phyloP scores from a whole-genome alignment of 192 early-diverging fungal genomes.

The Haplosporangium gracile region DNA sequence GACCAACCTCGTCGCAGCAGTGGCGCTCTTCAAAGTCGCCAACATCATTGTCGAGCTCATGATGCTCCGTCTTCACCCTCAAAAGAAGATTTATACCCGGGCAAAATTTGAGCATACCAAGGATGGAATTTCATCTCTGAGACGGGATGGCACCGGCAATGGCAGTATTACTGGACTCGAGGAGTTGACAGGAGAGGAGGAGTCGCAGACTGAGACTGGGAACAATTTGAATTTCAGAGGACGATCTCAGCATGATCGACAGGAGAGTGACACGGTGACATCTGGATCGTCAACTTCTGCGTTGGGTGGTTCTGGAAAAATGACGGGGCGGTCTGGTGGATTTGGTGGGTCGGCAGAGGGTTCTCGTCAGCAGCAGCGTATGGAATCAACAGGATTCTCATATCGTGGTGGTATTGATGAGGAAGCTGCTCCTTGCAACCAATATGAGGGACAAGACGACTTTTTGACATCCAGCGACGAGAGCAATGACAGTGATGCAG shows the following conservation, averaged over 20 bases:
- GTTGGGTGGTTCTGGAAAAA: not conserved
- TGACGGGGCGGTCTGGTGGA: not conserved
- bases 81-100: slow-evolving; percentile 40
- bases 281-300: not conserved
- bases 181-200: not conserved
- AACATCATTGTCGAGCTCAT: slow-evolving; percentile 54
- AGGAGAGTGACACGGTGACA: not conserved
- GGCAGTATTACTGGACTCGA: not conserved
- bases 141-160: not conserved
- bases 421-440: not conserved
- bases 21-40: slow-evolving; percentile 57
- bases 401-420: not conserved
- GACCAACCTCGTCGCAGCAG: slow-evolving; percentile 53
- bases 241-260: not conserved
- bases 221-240: not conserved
- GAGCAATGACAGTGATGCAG: not conserved
- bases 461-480: not conserved
- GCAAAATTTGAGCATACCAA: slow-evolving; percentile 46
- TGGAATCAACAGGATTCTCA: not conserved
- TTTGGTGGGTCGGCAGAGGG: no score
- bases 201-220: not conserved
- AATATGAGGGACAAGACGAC: not conserved
- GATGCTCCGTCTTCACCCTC: slow-evolving; percentile 53
- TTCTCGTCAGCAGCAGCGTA: no score
- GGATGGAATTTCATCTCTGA: not conserved